Conservation (phyloP, 2,329 filamentous ascomycete species). For the Exophiala mesophila region DNA sequence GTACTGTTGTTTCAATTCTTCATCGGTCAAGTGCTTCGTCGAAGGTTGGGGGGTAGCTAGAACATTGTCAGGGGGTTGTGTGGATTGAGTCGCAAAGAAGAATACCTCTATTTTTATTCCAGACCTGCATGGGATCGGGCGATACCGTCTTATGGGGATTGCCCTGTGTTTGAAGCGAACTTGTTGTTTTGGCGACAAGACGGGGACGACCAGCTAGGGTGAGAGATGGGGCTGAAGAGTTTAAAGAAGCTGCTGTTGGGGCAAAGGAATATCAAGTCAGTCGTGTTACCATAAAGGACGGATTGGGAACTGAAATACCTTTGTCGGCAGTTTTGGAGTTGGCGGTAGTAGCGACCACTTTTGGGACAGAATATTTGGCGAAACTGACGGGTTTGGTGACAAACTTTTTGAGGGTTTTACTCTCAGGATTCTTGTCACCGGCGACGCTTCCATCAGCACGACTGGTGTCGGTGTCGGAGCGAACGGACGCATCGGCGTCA, state of each 20-base stretch:
- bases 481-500: slow-evolving; percentile 53
- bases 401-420: slow-evolving; percentile 54
- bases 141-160: slow-evolving; percentile 46
- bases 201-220: slow-evolving; percentile 52
- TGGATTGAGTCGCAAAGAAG: slow-evolving; percentile 6
- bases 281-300: slow-evolving; percentile 7
- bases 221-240: slow-evolving; percentile 34
- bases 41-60: slow-evolving; percentile 41
- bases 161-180: slow-evolving; percentile 47
- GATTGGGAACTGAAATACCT: slow-evolving; percentile 34
- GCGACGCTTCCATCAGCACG: slow-evolving; percentile 43
- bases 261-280: slow-evolving; percentile 12
- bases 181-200: slow-evolving; percentile 59
- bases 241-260: slow-evolving; percentile 34
- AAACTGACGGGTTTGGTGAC: slow-evolving; percentile 63
- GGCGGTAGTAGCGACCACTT: slow-evolving; percentile 52
- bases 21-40: slow-evolving; percentile 62
- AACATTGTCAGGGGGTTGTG: slow-evolving; percentile 41
- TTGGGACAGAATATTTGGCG: slow-evolving; percentile 61
- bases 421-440: slow-evolving; percentile 38
- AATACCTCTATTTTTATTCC: slow-evolving; percentile 64
- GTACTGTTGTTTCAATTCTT: slow-evolving; percentile 64
- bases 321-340: slow-evolving; percentile 52
- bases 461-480: slow-evolving; percentile 56
- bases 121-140: slow-evolving; percentile 64